phyloP scores from a whole-genome alignment of 768 basidiomycete species.

The Trametes elegans region DNA sequence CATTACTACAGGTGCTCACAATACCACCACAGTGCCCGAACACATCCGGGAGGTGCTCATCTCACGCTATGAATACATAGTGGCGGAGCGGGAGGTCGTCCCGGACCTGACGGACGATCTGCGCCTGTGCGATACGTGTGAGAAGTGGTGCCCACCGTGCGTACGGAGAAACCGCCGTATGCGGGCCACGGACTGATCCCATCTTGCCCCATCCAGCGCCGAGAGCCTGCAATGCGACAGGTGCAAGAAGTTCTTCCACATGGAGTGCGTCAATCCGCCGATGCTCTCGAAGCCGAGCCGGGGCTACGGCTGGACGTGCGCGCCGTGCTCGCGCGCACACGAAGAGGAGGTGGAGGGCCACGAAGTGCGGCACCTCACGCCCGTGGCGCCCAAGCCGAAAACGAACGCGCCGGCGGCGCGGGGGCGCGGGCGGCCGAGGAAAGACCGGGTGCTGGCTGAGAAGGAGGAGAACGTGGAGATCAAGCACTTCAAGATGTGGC shows the following conservation, averaged over 20 bases:
- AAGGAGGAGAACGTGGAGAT: constrained; percentile 74
- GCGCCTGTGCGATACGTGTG: constrained; percentile 83
- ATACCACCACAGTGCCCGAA: constrained; percentile 60
- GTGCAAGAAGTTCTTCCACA: constrained; percentile 94
- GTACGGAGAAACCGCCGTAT: constrained; percentile 26
- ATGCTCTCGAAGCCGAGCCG: constrained; percentile 87
- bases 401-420: constrained; percentile 71
- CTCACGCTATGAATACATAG: constrained; percentile 89
- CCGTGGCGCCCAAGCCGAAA: constrained; percentile 61
- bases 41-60: constrained; percentile 75
- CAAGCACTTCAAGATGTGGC: constrained; percentile 90
- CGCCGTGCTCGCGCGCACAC: constrained; percentile 84
- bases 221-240: constrained; percentile 89
- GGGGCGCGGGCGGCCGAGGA: constrained; percentile 74
- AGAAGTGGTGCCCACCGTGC: constrained; percentile 87
- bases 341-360: constrained; percentile 84
- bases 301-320: constrained; percentile 97
- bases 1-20: constrained; percentile 7
- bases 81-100: constrained; percentile 91
- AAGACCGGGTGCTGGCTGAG: constrained; percentile 70
- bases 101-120: constrained; percentile 85
- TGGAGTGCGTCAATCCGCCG: constrained; percentile 91
- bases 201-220: constrained; percentile 43
- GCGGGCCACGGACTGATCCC: constrained; percentile 2
- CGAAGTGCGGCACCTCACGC: constrained; percentile 55